Conservation (phyloP, 148 eudicot species). For the Nyssa sinensis region DNA sequence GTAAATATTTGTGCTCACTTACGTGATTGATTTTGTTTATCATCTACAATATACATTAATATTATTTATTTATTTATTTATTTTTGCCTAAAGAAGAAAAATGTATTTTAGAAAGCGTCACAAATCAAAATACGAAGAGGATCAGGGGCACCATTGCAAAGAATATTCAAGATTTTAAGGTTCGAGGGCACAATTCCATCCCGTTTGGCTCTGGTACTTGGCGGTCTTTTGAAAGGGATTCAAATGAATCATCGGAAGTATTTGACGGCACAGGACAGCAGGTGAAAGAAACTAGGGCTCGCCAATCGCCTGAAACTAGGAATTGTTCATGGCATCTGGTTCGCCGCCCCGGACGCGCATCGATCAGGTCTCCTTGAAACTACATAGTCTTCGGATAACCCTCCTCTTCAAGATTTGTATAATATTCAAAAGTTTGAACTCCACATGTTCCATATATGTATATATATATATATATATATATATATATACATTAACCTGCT, state of each 20-base stretch:
- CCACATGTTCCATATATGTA: not conserved
- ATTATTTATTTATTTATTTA: no score
- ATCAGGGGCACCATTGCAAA: not conserved
- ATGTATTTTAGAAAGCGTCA: no score
- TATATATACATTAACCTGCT: not conserved
- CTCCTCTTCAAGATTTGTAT: slow-evolving; percentile 3
- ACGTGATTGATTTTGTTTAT: no score
- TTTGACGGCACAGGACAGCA: not conserved
- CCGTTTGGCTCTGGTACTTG: not conserved
- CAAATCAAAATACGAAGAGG: not conserved
- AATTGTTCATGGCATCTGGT: slow-evolving; percentile 50
- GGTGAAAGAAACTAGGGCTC: slow-evolving; percentile 5
- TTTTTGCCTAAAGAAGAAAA: not conserved
- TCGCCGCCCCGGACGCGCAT: slow-evolving; percentile 62
- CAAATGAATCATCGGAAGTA: not conserved
- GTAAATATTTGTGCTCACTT: no score
- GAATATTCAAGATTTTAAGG: no score
- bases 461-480: not conserved
- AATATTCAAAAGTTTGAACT: not conserved
- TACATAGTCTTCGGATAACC: not conserved
- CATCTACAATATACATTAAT: no score
- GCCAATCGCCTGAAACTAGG: not conserved
- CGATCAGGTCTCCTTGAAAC: slow-evolving; percentile 56
- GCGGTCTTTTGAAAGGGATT: not conserved
- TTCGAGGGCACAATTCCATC: not conserved